Conservation (phyloP, 352 stramenopile species). For the Globisporangium megalacanthum region DNA sequence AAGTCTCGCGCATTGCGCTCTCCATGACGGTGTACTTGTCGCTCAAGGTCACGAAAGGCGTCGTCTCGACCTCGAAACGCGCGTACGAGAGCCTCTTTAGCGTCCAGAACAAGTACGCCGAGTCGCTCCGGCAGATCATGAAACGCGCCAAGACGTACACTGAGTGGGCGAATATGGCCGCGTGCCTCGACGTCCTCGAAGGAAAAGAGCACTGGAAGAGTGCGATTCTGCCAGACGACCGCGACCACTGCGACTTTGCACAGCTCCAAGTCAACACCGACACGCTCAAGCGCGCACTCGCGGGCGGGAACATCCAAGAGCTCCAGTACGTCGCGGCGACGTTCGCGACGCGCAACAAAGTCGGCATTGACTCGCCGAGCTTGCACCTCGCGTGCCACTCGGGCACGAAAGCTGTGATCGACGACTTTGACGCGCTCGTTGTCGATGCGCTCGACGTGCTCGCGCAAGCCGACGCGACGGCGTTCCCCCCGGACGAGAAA, state of each 20-base stretch:
- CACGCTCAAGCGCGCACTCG: constrained; percentile 25
- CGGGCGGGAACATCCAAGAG: constrained; percentile 33
- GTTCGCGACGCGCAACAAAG: constrained; percentile 60
- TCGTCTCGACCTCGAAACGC: constrained; percentile 17
- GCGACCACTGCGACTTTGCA: constrained; percentile 56
- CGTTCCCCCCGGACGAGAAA: constrained; percentile 42
- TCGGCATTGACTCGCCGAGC: constrained; percentile 44
- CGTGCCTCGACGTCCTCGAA: constrained; percentile 56
- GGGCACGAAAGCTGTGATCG: constrained; percentile 58
- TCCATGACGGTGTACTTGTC: constrained; percentile 44
- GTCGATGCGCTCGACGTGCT: constrained; percentile 43
- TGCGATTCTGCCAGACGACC: constrained; percentile 32
- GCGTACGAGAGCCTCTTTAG: constrained; percentile 30
- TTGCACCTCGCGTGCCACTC: constrained; percentile 53
- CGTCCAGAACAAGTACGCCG: constrained; percentile 45
- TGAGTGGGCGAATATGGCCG: constrained; percentile 59
- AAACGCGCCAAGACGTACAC: constrained; percentile 43
- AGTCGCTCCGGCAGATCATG: constrained; percentile 54
- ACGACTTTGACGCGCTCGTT: constrained; percentile 41
- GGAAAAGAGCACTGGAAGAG: constrained; percentile 58
- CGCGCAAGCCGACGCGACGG: constrained; percentile 15
- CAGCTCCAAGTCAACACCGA: constrained; percentile 41
- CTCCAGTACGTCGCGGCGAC: constrained; percentile 58
- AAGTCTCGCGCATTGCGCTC: constrained; percentile 52
- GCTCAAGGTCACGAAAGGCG: constrained; percentile 45